Evolutionary conservation across 768 basidiomycete species (phyloP).

Genomic region (Multifurca ochricompacta): DNA sequence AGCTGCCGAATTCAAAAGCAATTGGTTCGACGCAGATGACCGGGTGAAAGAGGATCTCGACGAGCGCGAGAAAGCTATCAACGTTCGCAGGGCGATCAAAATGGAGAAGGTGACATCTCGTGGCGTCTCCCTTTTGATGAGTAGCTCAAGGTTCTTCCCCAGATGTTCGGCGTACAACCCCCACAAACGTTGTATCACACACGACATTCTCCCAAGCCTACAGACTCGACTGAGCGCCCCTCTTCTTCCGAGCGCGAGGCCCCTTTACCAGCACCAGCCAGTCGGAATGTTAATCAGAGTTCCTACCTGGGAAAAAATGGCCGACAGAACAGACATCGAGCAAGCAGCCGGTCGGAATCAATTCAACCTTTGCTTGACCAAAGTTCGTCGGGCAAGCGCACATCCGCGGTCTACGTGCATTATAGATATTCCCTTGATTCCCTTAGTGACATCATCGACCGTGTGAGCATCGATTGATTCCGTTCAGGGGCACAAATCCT

Average conservation of each 20-base stretch:
- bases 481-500: constrained; percentile 4
- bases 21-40: constrained; percentile 50
- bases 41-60: constrained; percentile 63
- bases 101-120: constrained; percentile 70
- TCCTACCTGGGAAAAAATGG: constrained; percentile 34
- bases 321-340: constrained; percentile 34
- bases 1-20: constrained; percentile 37
- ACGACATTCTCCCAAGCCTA: constrained; percentile 36
- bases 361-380: constrained; percentile 37
- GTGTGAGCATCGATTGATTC: constrained; percentile 39
- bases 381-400: constrained; percentile 10
- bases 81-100: constrained; percentile 72
- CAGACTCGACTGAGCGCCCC: constrained; percentile 7
- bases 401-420: constrained; percentile 51
- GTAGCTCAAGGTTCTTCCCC: constrained; percentile 1
- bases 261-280: constrained; percentile 16
- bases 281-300: constrained; percentile 41
- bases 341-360: constrained; percentile 52
- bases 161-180: constrained; percentile 80
- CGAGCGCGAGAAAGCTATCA: constrained; percentile 67
- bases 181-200: constrained; percentile 76
- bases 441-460: constrained; percentile 70
- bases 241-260: constrained; percentile 2
- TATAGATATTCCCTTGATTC: constrained; percentile 78
- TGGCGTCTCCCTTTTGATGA: not conserved